These are phyloP conservation scores for Bromus sterilis DNA, from an alignment of 176 grass and related monocot genomes.

Conservation along the genomic window DNA sequence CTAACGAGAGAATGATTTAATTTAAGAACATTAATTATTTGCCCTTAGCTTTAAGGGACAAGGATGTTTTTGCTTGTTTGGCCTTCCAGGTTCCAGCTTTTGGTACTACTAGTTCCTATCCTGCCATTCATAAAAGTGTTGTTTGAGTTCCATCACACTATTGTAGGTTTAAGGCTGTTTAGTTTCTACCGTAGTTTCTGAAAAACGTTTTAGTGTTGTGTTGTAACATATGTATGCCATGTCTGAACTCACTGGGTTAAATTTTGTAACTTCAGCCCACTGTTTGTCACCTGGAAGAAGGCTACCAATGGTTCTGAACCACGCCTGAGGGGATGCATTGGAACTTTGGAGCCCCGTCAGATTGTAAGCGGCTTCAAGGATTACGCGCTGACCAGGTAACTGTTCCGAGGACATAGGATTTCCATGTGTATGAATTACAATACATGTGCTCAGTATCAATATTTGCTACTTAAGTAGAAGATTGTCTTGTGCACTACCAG, in stretches of 20 bases:
- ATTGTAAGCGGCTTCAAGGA: slow-evolving; percentile 88
- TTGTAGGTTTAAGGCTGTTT: background rate
- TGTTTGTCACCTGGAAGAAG: slow-evolving; percentile 99
- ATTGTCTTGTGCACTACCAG: background rate
- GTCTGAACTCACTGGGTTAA: background rate
- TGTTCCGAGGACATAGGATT: slow-evolving; percentile 1
- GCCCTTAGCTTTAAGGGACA: background rate
- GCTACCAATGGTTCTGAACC: slow-evolving; percentile 79
- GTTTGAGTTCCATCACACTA: background rate
- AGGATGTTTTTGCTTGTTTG: background rate
- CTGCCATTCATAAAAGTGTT: background rate
- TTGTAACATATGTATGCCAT: background rate
- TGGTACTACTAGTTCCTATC: background rate
- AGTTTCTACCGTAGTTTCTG: background rate
- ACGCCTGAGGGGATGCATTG: slow-evolving; percentile 91
- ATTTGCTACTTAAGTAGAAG: background rate
- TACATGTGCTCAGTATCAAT: background rate
- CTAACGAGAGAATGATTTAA: background rate
- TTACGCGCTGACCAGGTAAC: slow-evolving; percentile 86
- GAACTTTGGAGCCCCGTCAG: slow-evolving; percentile 81
- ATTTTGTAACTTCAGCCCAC: slow-evolving; percentile 61
- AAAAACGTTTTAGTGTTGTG: background rate
- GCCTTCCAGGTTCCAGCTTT: background rate
- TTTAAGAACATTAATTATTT: no score
- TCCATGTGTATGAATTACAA: background rate